A percentile compares a stretch with the other conserved stretches of the same genome.
Conservation (phyloP, 208 protist genomes). For the Trypanosoma avium region DNA sequence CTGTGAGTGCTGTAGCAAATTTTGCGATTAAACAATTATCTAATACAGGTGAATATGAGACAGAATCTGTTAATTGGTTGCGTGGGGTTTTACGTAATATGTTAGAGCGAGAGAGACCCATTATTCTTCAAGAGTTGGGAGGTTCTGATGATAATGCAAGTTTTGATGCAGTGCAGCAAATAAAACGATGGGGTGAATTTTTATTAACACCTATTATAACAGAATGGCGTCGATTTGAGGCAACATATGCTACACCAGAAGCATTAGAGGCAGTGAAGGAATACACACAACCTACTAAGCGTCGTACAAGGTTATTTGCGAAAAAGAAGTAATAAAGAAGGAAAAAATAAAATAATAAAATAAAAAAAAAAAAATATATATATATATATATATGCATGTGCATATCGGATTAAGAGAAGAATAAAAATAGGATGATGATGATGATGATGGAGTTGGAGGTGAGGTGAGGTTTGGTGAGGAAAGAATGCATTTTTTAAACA, state of each 20-base stretch:
- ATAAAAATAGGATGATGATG: too few species aligned
- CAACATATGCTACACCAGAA: constrained; percentile 52
- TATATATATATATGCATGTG: constrained; percentile 4
- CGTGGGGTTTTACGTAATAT: constrained; percentile 51
- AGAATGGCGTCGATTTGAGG: constrained; percentile 76
- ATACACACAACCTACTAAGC: constrained; percentile 43
- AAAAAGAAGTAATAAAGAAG: constrained; percentile 18
- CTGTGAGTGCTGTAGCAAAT: constrained; percentile 57
- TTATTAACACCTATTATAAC: constrained; percentile 59
- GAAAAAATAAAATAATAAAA: neutral
- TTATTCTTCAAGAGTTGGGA: constrained; percentile 40
- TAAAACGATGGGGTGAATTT: constrained; percentile 58
- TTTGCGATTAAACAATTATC: constrained; percentile 29
- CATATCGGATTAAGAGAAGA: too few species aligned
- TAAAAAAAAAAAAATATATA: constrained; percentile 1
- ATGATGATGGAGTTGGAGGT: neutral
- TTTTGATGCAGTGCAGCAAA: constrained; percentile 59
- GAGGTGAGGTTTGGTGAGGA: too few species aligned
- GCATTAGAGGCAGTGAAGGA: constrained; percentile 38
- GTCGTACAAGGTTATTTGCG: constrained; percentile 73
- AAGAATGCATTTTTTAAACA: too few species aligned
- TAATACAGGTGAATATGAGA: constrained; percentile 4
- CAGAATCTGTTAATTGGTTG: constrained; percentile 24
- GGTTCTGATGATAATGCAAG: constrained; percentile 28
- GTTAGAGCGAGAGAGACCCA: constrained; percentile 51